Evolutionary conservation across 1,139 yeast species (phyloP).

Genomic region (Sugiyamaella castrensis): DNA sequence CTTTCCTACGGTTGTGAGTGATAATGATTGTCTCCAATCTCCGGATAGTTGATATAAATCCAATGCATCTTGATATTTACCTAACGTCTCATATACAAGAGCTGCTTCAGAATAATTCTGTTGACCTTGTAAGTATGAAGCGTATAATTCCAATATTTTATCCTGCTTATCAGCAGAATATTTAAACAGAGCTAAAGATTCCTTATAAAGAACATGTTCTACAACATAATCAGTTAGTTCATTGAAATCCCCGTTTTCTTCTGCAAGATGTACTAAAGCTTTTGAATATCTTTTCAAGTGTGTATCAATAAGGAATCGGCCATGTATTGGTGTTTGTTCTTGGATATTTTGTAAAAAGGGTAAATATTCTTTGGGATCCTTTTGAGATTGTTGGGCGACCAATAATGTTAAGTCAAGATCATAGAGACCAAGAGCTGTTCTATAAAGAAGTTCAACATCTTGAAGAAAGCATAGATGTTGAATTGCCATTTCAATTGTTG

Average conservation of each 20-base stretch:
- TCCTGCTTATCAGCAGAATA: slow-evolving; percentile 53
- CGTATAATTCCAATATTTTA: slow-evolving; percentile 58
- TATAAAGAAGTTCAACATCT: slow-evolving; percentile 80
- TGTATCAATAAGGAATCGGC: slow-evolving; percentile 76
- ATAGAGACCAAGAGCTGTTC: slow-evolving; percentile 77
- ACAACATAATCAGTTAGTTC: slow-evolving; percentile 72
- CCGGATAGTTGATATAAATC: slow-evolving; percentile 66
- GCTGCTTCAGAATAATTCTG: slow-evolving; percentile 65
- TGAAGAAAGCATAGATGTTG: slow-evolving; percentile 87
- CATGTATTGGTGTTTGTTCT: slow-evolving; percentile 61
- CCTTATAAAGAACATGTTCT: slow-evolving; percentile 67
- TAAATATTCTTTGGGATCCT: slow-evolving; percentile 94
- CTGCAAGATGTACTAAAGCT: slow-evolving; percentile 65
- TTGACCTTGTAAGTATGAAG: slow-evolving; percentile 55
- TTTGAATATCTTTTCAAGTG: slow-evolving; percentile 61
- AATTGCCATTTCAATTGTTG: slow-evolving; percentile 46
- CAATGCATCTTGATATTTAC: slow-evolving; percentile 56
- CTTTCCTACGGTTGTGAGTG: slow-evolving; percentile 27
- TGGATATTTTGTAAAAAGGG: slow-evolving; percentile 85
- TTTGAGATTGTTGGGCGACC: slow-evolving; percentile 94
- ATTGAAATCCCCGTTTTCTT: slow-evolving; percentile 46
- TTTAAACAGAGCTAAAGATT: slow-evolving; percentile 62
- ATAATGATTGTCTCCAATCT: slow-evolving; percentile 81
- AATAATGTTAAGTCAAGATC: slow-evolving; percentile 75
- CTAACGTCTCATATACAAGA: slow-evolving; percentile 67